These are phyloP conservation scores for Daedalea quercina DNA, from an alignment of 768 basidiomycete species.

Conservation along the genomic window DNA sequence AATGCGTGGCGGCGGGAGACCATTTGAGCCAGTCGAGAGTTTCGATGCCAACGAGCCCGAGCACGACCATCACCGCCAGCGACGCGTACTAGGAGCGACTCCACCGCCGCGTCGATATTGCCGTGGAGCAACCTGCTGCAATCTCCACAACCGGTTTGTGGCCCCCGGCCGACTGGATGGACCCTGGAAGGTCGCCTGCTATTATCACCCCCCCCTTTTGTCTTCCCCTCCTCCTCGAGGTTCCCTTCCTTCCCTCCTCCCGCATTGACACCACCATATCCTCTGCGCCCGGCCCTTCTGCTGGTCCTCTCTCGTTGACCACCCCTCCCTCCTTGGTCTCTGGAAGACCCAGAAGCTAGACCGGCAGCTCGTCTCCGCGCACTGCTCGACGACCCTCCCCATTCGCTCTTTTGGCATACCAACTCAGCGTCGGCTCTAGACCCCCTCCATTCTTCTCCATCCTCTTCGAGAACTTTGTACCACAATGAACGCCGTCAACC, in stretches of 20 bases:
- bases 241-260: slow-evolving; percentile 3
- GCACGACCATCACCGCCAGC: neutral
- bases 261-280: neutral
- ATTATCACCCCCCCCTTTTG: slow-evolving; percentile 6
- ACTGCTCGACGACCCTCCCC: neutral
- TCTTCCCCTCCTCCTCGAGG: slow-evolving; percentile 3
- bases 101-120: neutral
- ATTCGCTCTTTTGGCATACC: neutral
- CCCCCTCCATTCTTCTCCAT: neutral
- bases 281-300: slow-evolving; percentile 1
- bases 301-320: neutral
- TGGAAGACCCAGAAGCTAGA: slow-evolving; percentile 13
- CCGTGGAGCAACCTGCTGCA: neutral
- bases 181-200: neutral
- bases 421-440: neutral
- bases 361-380: neutral
- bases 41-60: slow-evolving; percentile 9
- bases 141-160: neutral
- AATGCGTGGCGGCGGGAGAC: neutral
- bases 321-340: slow-evolving; percentile 10
- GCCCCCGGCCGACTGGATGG: neutral
- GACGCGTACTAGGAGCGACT: neutral
- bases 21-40: no score
- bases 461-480: neutral
- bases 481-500: slow-evolving; percentile 4